These are phyloP conservation scores for Paracamarosporium sp. DNA, from an alignment of 2,329 filamentous ascomycete genomes.

Conservation along the genomic window DNA sequence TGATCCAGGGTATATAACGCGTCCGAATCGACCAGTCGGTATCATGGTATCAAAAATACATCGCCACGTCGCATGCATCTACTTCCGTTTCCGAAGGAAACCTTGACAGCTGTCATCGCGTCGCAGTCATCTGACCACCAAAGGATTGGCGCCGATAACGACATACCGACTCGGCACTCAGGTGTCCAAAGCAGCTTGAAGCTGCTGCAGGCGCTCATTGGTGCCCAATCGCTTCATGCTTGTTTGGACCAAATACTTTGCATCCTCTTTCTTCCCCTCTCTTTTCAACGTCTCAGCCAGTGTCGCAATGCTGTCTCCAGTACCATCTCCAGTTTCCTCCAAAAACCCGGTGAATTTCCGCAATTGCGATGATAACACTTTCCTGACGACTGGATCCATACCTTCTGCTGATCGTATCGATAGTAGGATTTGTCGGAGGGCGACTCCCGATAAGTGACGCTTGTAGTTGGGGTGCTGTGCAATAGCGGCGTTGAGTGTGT, in stretches of 20 bases:
- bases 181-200: slow-evolving; percentile 27
- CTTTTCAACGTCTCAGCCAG: slow-evolving; percentile 30
- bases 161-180: slow-evolving; percentile 16
- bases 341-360: slow-evolving; percentile 43
- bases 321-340: slow-evolving; percentile 23
- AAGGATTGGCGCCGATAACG: slow-evolving; percentile 2
- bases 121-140: slow-evolving; percentile 3
- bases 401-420: slow-evolving; percentile 51
- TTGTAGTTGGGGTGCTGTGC: slow-evolving; percentile 43
- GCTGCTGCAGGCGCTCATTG: slow-evolving; percentile 36
- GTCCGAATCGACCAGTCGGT: background rate
- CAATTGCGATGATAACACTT: slow-evolving; percentile 55
- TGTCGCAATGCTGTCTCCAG: slow-evolving; percentile 32
- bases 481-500: slow-evolving; percentile 63
- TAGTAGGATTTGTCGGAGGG: slow-evolving; percentile 58
- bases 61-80: slow-evolving; percentile 4
- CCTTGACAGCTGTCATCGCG: slow-evolving; percentile 4
- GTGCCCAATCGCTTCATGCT: slow-evolving; percentile 36
- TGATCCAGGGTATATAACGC: background rate
- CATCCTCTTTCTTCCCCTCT: slow-evolving; percentile 36
- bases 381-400: slow-evolving; percentile 61
- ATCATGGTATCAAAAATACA: background rate
- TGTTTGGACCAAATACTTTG: slow-evolving; percentile 30
- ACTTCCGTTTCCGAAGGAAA: background rate
- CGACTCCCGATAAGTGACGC: slow-evolving; percentile 51